Evolutionary conservation across 2,329 filamentous ascomycete genomes (phyloP), one percentile per base, ranked within the genome.

Genomic region (Colletotrichum limetticola): DNA sequence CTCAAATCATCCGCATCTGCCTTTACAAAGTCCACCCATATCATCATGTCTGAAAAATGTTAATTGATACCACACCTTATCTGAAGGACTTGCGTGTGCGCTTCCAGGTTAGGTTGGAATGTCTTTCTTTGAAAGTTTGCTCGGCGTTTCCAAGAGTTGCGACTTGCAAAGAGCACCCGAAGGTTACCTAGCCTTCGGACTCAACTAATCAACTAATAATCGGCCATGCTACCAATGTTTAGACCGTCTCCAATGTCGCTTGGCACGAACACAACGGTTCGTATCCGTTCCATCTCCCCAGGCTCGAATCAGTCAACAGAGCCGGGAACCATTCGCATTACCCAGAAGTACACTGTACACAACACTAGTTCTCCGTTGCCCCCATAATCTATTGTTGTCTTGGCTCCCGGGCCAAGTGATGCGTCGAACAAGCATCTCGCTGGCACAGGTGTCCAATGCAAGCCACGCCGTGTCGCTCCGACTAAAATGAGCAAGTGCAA

Each of bases 351-450:
- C 42, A 49, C 16, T 19, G 37, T n/a, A 22, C 42, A 49, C 42
- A 62, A n/a, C 19, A 19, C 53, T 30, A 61, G 30, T 28, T 59
- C 52, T 35, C 58, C 57, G 24, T 11, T 24, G 16, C 30, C 28
- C 49, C 35, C 59, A 49, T 56, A 53, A 58, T 68, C 49, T 52
- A 35, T 68, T 46, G 37, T n/a, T 35, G 53, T 35, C 59, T 69
- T 55, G 59, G 53, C 58, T 30, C 32, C 64, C 49, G 19, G 55
- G 53, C 37, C 24, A 49, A 61, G 58, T 49, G 65, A 58, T 61
- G 70, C 70, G 35, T 58, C 49, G 49, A 67, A 53, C 68, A 72
- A 62, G 71, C 68, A 72, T 71, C 28, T 62, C 67, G 46, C 68
- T 71, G 60, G 71, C 56, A 71, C 22, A 35, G 46, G 61, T 67